These are phyloP conservation scores for Pichia sp. DNA, from an alignment of 1,139 yeast species.

Conservation along the genomic window DNA sequence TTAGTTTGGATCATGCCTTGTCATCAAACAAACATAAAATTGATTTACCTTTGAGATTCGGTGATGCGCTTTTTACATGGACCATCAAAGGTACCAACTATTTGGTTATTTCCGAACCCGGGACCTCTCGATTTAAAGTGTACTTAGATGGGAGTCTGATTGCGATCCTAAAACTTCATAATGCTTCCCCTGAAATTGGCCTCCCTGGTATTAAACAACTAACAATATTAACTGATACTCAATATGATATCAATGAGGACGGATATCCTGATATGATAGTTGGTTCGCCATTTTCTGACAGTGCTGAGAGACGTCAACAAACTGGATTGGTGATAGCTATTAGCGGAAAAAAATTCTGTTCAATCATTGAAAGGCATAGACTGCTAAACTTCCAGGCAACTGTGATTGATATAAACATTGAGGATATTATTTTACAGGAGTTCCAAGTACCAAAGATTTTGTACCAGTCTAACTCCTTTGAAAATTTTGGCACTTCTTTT, in stretches of 20 bases:
- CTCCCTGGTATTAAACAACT: slow-evolving; percentile 30
- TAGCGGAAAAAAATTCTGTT: slow-evolving; percentile 26
- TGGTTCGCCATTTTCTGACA: slow-evolving; percentile 35
- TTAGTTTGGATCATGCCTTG: not conserved
- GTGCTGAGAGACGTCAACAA: slow-evolving; percentile 24
- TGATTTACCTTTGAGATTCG: slow-evolving; percentile 26
- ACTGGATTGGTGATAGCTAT: slow-evolving; percentile 34
- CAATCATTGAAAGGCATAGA: not conserved
- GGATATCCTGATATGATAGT: slow-evolving; percentile 35
- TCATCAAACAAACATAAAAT: not conserved
- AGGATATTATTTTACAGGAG: slow-evolving; percentile 2
- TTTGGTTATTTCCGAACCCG: slow-evolving; percentile 30
- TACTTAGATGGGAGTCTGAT: slow-evolving; percentile 12
- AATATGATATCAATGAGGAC: slow-evolving; percentile 29
- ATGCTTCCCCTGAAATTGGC: slow-evolving; percentile 27
- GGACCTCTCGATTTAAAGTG: slow-evolving; percentile 22
- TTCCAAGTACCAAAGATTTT: slow-evolving; percentile 20
- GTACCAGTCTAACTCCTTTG: slow-evolving; percentile 23
- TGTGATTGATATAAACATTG: slow-evolving; percentile 11
- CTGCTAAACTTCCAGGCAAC: not conserved
- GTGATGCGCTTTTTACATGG: slow-evolving; percentile 23
- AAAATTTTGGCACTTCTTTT: slow-evolving; percentile 30
- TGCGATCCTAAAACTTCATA: slow-evolving; percentile 10
- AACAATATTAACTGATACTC: slow-evolving; percentile 23
- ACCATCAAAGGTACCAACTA: slow-evolving; percentile 20